phyloP scores from a whole-genome alignment of 768 basidiomycete species.

The Tulasnella sp. region DNA sequence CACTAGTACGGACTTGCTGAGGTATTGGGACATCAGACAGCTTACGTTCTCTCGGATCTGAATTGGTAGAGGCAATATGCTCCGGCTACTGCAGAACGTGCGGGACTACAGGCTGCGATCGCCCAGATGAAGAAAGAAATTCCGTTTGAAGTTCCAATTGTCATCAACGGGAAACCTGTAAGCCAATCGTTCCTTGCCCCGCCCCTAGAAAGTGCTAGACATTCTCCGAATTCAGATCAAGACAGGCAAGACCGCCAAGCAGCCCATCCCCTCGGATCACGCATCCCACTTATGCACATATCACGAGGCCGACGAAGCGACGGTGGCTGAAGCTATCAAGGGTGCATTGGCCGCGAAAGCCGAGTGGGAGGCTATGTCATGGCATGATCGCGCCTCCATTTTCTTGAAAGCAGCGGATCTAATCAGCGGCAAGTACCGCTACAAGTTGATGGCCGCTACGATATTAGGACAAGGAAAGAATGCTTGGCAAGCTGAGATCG shows the following conservation, averaged over 20 bases:
- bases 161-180: conserved; percentile 85
- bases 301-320: conserved; percentile 78
- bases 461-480: conserved; percentile 99
- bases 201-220: not conserved
- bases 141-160: conserved; percentile 89
- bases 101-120: conserved; percentile 65
- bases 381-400: conserved; percentile 95
- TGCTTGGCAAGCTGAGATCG: conserved; percentile 99
- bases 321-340: conserved; percentile 73
- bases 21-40: not conserved
- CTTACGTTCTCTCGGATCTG: not conserved
- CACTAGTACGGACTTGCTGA: conserved; percentile 55
- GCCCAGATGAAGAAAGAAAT: conserved; percentile 73
- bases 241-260: conserved; percentile 73
- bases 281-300: conserved; percentile 75
- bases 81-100: conserved; percentile 72
- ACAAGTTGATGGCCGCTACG: conserved; percentile 91
- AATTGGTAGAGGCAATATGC: conserved; percentile 75
- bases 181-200: conserved; percentile 32
- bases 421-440: conserved; percentile 90
- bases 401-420: conserved; percentile 98
- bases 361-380: conserved; percentile 91
- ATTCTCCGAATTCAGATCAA: conserved; percentile 52
- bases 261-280: conserved; percentile 84
- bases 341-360: conserved; percentile 81